phyloP scores from a whole-genome alignment of 257 asterid species.

The Striga asiatica region DNA sequence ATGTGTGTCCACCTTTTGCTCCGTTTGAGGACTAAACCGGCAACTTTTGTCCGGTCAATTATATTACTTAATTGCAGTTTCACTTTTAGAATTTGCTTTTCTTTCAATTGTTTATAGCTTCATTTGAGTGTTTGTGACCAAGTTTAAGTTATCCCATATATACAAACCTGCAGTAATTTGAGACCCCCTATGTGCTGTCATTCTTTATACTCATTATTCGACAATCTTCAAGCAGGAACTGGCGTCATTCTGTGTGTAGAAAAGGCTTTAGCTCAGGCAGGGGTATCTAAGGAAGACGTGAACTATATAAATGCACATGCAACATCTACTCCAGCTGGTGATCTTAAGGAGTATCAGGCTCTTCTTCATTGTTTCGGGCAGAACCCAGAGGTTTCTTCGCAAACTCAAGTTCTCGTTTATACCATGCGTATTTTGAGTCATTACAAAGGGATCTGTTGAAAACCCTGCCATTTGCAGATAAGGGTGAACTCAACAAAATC shows the following conservation, averaged over 20 bases:
- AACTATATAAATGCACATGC: constrained; percentile 89
- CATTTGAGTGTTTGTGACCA: too few relatives aligned
- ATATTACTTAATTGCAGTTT: too few relatives aligned
- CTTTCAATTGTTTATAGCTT: too few relatives aligned
- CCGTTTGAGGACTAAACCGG: too few relatives aligned
- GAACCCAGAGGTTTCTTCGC: constrained; percentile 61
- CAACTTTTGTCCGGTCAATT: too few relatives aligned
- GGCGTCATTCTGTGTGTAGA: constrained; percentile 76
- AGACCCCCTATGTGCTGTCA: not conserved
- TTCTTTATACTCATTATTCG: constrained; percentile 13
- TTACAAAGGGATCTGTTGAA: not conserved
- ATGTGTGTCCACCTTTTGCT: too few relatives aligned
- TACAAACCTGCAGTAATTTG: not conserved
- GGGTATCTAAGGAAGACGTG: constrained; percentile 67
- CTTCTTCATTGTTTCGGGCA: constrained; percentile 70
- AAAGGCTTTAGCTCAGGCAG: constrained; percentile 81
- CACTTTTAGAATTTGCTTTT: too few relatives aligned
- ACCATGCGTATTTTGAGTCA: constrained; percentile 3
- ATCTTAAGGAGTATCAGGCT: constrained; percentile 78
- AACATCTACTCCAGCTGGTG: constrained; percentile 76
- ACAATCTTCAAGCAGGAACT: constrained; percentile 38
- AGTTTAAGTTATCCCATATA: not conserved
- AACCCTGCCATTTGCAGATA: constrained; percentile 31
- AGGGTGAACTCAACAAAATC: constrained; percentile 86
- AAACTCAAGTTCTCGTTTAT: constrained; percentile 1